Conservation (phyloP, 2,329 filamentous ascomycete genomes). For the Penicillium sp. region DNA sequence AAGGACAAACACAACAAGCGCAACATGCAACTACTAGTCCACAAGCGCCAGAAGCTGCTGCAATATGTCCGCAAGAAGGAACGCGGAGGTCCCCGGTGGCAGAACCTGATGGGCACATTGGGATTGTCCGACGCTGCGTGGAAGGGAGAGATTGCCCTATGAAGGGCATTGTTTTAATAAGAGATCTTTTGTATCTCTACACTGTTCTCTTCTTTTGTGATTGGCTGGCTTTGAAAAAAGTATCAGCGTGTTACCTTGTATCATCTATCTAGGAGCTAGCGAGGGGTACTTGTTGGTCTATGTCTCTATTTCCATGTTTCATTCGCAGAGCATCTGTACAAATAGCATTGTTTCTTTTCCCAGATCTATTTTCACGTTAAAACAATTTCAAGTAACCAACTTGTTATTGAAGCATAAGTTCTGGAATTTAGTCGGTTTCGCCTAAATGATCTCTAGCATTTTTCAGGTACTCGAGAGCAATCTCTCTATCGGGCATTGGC, state of each 20-base stretch:
- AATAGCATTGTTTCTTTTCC: conserved; percentile 23
- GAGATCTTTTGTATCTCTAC: conserved; percentile 12
- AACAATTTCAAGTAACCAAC: neutral
- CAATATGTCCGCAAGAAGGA: conserved; percentile 86
- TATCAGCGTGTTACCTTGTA: conserved; percentile 16
- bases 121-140: conserved; percentile 86
- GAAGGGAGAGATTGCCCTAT: conserved; percentile 83
- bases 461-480: neutral
- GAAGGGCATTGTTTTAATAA: conserved; percentile 32
- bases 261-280: conserved; percentile 12
- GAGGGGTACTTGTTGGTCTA: conserved; percentile 12
- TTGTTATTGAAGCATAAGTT: neutral
- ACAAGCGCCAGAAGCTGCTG: conserved; percentile 84
- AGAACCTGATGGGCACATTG: conserved; percentile 77
- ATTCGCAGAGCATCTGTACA: conserved; percentile 22
- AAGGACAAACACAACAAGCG: conserved; percentile 95
- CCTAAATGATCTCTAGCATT: neutral
- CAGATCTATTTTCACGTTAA: neutral
- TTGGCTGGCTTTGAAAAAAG: conserved; percentile 12
- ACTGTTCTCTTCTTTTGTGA: conserved; percentile 3
- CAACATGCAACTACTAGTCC: conserved; percentile 80
- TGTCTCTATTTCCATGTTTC: conserved; percentile 6
- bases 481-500: neutral
- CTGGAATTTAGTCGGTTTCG: neutral
- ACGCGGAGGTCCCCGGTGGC: conserved; percentile 85